These are phyloP conservation scores for Dryadomyces quercivorus DNA, from an alignment of 2,329 filamentous ascomycete genomes.

Conservation along the genomic window DNA sequence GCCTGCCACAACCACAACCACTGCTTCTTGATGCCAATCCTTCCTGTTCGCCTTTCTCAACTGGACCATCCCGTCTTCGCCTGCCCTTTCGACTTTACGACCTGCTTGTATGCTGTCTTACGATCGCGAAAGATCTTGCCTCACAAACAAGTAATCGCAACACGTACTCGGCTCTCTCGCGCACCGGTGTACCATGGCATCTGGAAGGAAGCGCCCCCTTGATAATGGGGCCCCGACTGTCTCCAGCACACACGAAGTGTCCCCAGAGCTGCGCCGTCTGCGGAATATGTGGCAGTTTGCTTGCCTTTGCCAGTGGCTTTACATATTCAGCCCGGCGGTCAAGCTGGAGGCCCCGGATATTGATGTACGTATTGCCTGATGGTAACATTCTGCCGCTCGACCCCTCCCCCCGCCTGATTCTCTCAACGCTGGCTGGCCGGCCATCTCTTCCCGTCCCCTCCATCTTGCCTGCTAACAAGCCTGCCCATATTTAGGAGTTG, in stretches of 20 bases:
- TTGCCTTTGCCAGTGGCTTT: constrained; percentile 86
- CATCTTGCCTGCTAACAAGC: background rate
- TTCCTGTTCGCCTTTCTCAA: background rate
- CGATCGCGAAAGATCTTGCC: background rate
- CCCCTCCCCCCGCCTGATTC: too few species aligned
- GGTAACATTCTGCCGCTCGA: background rate
- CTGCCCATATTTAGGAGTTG: constrained; percentile 49
- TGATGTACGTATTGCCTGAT: constrained; percentile 47
- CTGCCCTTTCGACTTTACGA: background rate
- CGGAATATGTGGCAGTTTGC: constrained; percentile 95
- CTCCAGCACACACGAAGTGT: constrained; percentile 11
- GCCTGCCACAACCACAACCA: background rate
- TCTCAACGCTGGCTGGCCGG: too few species aligned
- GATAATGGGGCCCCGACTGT: constrained; percentile 25
- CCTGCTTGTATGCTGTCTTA: background rate
- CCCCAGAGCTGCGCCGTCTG: constrained; percentile 29
- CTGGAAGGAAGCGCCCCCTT: constrained; percentile 4
- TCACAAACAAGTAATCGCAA: background rate
- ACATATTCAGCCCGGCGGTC: constrained; percentile 75
- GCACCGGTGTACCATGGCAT: constrained; percentile 7
- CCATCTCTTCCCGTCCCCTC: background rate
- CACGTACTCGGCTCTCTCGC: background rate
- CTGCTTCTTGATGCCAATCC: background rate
- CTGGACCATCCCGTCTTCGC: background rate
- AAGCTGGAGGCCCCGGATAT: constrained; percentile 86